Percentiles rank a stretch among this genome's conserved stretches.
Conservation (phyloP, 2,329 filamentous ascomycete species). For the Fusarium concolor region DNA sequence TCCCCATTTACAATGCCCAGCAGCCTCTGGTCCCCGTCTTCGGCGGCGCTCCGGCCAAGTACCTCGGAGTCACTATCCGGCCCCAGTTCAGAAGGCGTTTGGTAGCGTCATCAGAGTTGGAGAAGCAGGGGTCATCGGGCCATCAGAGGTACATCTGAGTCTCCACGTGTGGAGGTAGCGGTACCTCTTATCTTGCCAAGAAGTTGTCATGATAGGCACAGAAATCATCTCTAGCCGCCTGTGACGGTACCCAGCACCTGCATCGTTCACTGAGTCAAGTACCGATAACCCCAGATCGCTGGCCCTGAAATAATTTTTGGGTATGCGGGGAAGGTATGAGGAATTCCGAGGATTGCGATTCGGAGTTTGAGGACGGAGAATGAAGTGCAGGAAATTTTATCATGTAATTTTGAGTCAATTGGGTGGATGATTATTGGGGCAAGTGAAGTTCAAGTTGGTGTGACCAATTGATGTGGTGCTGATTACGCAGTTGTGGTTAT, state of each 20-base stretch:
- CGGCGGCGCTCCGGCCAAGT: slow-evolving; percentile 34
- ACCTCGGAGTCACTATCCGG: slow-evolving; percentile 41
- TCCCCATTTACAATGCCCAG: slow-evolving; percentile 19
- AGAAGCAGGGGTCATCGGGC: slow-evolving; percentile 31
- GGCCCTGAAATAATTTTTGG: slow-evolving; percentile 9
- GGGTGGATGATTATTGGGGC: background rate
- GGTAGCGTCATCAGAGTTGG: slow-evolving; percentile 32
- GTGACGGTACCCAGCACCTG: slow-evolving; percentile 1
- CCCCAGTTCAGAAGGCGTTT: slow-evolving; percentile 24
- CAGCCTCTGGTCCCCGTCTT: slow-evolving; percentile 14
- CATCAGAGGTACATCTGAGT: slow-evolving; percentile 8
- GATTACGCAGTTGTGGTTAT: background rate
- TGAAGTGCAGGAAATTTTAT: slow-evolving; percentile 15
- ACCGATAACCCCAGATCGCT: slow-evolving; percentile 31
- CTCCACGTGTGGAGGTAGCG: background rate
- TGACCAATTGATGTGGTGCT: background rate
- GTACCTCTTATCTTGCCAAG: slow-evolving; percentile 30
- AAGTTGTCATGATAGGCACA: slow-evolving; percentile 10
- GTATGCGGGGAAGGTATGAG: slow-evolving; percentile 30
- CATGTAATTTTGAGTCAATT: slow-evolving; percentile 26
- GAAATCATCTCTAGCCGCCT: background rate
- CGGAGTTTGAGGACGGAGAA: slow-evolving; percentile 28
- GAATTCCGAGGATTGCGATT: slow-evolving; percentile 28
- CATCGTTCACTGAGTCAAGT: slow-evolving; percentile 39
- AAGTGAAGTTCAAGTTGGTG: background rate